These are phyloP conservation scores for Neonothopanus nambi DNA, from an alignment of 1,284 basidiomycete genomes.

Conservation along the genomic window DNA sequence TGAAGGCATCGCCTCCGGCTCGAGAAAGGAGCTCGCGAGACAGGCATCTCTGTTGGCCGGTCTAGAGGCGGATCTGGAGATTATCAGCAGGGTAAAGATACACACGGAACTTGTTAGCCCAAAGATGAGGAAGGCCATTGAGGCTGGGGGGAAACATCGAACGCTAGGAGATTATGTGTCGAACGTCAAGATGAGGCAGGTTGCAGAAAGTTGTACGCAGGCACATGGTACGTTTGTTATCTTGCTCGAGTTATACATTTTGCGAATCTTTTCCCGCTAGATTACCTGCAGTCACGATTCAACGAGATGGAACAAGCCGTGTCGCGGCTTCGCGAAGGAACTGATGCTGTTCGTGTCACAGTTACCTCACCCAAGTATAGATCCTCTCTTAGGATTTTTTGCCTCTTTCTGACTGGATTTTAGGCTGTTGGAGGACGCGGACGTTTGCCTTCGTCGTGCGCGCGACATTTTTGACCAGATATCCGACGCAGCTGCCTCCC, in stretches of 20 bases:
- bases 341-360: slow-evolving; percentile 56
- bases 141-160: slow-evolving; percentile 59
- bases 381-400: slow-evolving; percentile 20
- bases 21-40: slow-evolving; percentile 60
- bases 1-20: slow-evolving; percentile 55
- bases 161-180: slow-evolving; percentile 83
- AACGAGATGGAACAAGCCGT: slow-evolving; percentile 56
- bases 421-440: slow-evolving; percentile 63
- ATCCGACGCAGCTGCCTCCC: slow-evolving; percentile 45
- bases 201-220: slow-evolving; percentile 70
- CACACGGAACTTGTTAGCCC: slow-evolving; percentile 76
- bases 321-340: slow-evolving; percentile 53
- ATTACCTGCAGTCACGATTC: slow-evolving; percentile 57
- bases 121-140: slow-evolving; percentile 62
- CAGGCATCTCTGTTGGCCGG: slow-evolving; percentile 61
- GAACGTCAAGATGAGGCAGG: slow-evolving; percentile 74
- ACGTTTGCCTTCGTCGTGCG: slow-evolving; percentile 50
- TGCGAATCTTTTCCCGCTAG: slow-evolving; percentile 37
- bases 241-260: background rate
- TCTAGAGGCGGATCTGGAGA: slow-evolving; percentile 67
- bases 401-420: slow-evolving; percentile 12
- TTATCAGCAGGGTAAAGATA: slow-evolving; percentile 62
- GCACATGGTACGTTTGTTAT: slow-evolving; percentile 56
- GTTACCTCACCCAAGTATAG: slow-evolving; percentile 49
- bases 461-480: slow-evolving; percentile 61